Conservation (phyloP, 2,329 filamentous ascomycete genomes). For the Truncatella angustata region DNA sequence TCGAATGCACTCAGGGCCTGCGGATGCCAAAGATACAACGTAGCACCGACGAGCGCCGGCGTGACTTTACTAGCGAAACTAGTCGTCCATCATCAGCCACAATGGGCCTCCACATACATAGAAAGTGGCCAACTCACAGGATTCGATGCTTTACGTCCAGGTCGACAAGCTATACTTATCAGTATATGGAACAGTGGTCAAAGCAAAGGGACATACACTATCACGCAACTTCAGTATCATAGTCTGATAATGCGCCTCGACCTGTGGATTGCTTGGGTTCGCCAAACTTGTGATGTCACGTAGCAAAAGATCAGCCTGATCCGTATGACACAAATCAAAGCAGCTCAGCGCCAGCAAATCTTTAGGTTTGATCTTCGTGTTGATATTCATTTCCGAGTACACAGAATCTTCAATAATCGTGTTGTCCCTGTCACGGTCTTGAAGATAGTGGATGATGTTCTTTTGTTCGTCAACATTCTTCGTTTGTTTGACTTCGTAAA, state of each 20-base stretch:
- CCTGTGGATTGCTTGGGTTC: neutral
- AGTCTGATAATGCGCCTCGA: neutral
- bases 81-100: too few relatives aligned
- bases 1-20: neutral
- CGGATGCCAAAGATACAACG: slow-evolving; percentile 4
- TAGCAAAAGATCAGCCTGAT: neutral
- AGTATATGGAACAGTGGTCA: neutral
- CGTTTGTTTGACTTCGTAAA: neutral
- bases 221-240: neutral
- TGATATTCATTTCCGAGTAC: neutral
- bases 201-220: neutral
- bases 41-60: neutral
- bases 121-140: neutral
- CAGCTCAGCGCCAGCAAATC: neutral
- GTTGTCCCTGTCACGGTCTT: neutral
- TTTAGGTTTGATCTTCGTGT: neutral
- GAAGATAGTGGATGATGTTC: neutral
- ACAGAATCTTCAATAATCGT: neutral
- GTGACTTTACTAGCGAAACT: neutral
- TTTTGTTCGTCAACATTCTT: neutral
- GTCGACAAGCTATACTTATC: neutral
- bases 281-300: neutral
- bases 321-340: neutral
- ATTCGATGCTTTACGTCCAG: slow-evolving; percentile 3
- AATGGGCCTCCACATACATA: neutral